Evolutionary conservation across 202 grass and related monocot species (phyloP), one percentile per base, ranked within the genome.

Genomic region (Musa balbisiana): DNA sequence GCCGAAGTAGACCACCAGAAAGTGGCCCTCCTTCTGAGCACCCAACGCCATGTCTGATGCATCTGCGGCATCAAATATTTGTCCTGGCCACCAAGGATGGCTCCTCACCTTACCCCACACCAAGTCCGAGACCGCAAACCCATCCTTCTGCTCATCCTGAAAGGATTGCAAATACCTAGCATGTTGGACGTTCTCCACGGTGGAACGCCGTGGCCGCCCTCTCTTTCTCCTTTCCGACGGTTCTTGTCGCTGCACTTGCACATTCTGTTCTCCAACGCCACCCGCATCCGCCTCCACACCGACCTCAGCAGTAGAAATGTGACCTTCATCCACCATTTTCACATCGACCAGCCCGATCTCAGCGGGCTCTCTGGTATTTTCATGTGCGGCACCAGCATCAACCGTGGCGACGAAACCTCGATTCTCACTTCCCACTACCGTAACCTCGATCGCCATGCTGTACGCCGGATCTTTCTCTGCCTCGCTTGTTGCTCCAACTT

Each of bases 31-130:
- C 49, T 80, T 93, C 70, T 88, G 81, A 77, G 87, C 79, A 67
- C 83, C 87, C 74, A 88, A 22, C 11, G 88, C 94, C 78, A 89
- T 62, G 10, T 91, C 87, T 67, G 94, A 98, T 15, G 91, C 94
- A 62, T 87, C 81, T 49, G 91, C 83, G 21, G 84, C 76, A 76
- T 89, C 83, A 59, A 94, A 89, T 58, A 98, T 93, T 80, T 89
- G 86, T 27, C 91, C 94, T 72, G 94, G 94, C 91, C 94, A 98
- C 94, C 94, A 98, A 75, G 94, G 94, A 76, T 92, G 90, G 49
- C 90, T 89, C 73, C 84, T 93, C 21, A 98, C 94, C 78, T 98
- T 98, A 64, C 86, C 91, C 94, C 94, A 98, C 26, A 98, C 94
- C 26, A 98, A 83, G 84, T 98, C 87, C 60, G 88, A 60, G 26